Base-by-base conservation (phyloP, 202 grass and related monocot genomes). In the Eragrostis tef region DNA sequence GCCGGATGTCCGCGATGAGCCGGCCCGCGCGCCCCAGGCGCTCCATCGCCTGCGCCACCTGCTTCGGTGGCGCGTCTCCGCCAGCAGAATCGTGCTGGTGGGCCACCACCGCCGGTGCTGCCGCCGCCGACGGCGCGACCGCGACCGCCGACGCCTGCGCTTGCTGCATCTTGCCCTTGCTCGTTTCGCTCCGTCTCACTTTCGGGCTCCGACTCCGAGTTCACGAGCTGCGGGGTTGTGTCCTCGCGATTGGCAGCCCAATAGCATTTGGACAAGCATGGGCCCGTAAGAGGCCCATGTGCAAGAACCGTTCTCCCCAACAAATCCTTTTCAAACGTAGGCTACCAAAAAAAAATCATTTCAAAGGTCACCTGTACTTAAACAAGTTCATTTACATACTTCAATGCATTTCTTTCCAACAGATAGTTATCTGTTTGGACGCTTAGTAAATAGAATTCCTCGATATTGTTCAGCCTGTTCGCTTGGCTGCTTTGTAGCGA, bases 1-100 rank as follows among this genome's bases (percentile, higher is more conserved):
- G 84, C 26, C 90, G 88, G 74, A 98, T 98, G 47, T 95, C 96
- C 21, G 92, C 96, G 73, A 98, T 98, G 57, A 98, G 77, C 13
- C 96, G 83, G 6, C 88, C 90, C 3, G 92, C 92, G 21, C 77
- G 78, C 13, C 85, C 88, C 64, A 98, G 92, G 1, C 93, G 85
- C 70, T 98, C 92, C 96, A 98, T 98, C 68, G 92, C 92, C 87
- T 93, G 93, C 7, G 96, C 92, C 70, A 98, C 96, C 90, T 95
- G 92, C 87, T 93, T 98, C 20, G 96, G 96, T 39, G 96, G 92
- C 82, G 94, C 94, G 65, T 94, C 93, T 19, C 85, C 82, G 2
- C 29, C 51, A 5, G 44, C 64, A 64, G 24, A 5, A 64, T 88
- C 80, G 67, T 44, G 61, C 25, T 27, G 66, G 63, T n/a, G 76